These are phyloP conservation scores for Sicyos baderoa DNA, from an alignment of 306 rosid genomes.

Conservation along the genomic window DNA sequence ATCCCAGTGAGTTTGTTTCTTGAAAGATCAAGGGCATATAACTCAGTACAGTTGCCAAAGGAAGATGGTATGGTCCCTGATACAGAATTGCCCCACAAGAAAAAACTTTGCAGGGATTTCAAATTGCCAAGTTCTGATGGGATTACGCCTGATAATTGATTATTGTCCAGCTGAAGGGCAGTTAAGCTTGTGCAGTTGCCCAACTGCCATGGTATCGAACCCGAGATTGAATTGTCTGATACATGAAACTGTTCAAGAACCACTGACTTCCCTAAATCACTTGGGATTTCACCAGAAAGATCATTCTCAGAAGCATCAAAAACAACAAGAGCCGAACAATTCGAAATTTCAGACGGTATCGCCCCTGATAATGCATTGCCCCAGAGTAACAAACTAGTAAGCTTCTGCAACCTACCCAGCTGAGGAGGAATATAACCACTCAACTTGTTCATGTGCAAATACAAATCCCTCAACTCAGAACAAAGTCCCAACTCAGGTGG, in stretches of 20 bases:
- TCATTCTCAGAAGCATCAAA: slow-evolving; percentile 76
- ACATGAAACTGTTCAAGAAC: slow-evolving; percentile 70
- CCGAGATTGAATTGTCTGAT: slow-evolving; percentile 66
- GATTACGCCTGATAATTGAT: slow-evolving; percentile 77
- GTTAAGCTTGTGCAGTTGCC: slow-evolving; percentile 85
- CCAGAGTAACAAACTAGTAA: slow-evolving; percentile 77
- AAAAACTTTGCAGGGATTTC: slow-evolving; percentile 60
- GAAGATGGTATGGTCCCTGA: slow-evolving; percentile 82
- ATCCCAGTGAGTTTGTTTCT: slow-evolving; percentile 82
- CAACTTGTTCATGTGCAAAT: slow-evolving; percentile 75
- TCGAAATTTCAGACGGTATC: slow-evolving; percentile 73
- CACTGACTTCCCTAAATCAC: slow-evolving; percentile 64
- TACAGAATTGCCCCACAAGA: slow-evolving; percentile 82
- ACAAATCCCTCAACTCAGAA: slow-evolving; percentile 72
- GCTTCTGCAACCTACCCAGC: slow-evolving; percentile 68
- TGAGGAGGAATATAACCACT: slow-evolving; percentile 66
- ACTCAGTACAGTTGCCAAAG: slow-evolving; percentile 85
- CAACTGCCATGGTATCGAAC: slow-evolving; percentile 69
- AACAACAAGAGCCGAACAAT: slow-evolving; percentile 73
- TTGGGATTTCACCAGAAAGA: slow-evolving; percentile 63
- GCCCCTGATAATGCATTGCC: slow-evolving; percentile 62
- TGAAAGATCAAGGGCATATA: slow-evolving; percentile 88
- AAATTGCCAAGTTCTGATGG: slow-evolving; percentile 74
- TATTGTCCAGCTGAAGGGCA: slow-evolving; percentile 85
- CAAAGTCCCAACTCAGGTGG: slow-evolving; percentile 73